phyloP scores from a whole-genome alignment of 2,329 filamentous ascomycete genomes.

The Penicillium fuscoglaucum region DNA sequence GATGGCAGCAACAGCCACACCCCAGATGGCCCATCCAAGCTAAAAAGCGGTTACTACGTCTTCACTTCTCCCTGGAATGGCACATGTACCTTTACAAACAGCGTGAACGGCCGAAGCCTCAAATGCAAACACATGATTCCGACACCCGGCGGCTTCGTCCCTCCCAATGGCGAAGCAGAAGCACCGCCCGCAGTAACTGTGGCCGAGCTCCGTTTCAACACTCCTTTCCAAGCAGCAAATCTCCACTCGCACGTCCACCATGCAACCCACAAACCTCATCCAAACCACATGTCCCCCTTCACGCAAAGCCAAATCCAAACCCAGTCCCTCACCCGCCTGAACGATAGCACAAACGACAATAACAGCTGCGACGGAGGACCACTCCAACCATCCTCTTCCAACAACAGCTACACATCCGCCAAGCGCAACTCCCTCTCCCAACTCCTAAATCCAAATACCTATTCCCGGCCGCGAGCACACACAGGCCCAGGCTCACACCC shows the following conservation, averaged over 20 bases:
- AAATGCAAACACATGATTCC: conserved; percentile 71
- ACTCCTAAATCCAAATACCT: conserved; percentile 34
- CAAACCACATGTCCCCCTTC: conserved; percentile 27
- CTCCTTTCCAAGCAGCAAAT: conserved; percentile 58
- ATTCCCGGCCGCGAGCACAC: conserved; percentile 30
- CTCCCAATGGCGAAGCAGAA: conserved; percentile 17
- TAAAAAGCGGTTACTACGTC: conserved; percentile 58
- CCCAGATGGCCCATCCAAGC: conserved; percentile 22
- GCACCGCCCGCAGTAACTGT: conserved; percentile 53
- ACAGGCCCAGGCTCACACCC: conserved; percentile 23
- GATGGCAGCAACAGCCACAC: conserved; percentile 13
- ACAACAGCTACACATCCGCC: conserved; percentile 13
- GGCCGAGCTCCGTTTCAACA: conserved; percentile 87
- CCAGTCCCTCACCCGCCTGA: neutral
- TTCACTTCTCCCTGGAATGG: conserved; percentile 87
- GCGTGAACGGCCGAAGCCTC: conserved; percentile 70
- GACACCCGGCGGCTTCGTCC: conserved; percentile 29
- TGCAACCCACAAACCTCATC: conserved; percentile 20
- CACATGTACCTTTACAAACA: conserved; percentile 80
- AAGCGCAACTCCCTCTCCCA: conserved; percentile 36
- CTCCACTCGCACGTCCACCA: conserved; percentile 30
- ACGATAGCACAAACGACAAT: conserved; percentile 16
- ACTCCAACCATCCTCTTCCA: neutral
- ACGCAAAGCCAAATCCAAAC: conserved; percentile 10
- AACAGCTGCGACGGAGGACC: conserved; percentile 15